These are phyloP conservation scores for Cylindrotheca closterium DNA, from an alignment of 108 stramenopile species.

Conservation along the genomic window DNA sequence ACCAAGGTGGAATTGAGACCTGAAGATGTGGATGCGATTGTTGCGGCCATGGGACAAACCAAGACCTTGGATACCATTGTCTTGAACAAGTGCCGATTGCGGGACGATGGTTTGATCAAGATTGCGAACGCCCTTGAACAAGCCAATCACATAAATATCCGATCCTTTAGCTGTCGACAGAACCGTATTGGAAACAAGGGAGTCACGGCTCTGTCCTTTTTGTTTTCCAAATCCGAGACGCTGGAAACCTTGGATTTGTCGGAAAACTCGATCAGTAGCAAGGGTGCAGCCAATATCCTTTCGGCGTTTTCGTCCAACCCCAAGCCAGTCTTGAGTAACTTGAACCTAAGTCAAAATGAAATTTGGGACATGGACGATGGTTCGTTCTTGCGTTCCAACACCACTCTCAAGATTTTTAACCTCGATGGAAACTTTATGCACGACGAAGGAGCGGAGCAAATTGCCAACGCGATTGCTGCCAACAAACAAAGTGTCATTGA, in stretches of 20 bases:
- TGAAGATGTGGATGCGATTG: constrained; percentile 26
- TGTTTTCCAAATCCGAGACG: constrained; percentile 17
- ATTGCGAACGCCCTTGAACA: constrained; percentile 20
- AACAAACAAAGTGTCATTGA: constrained; percentile 15
- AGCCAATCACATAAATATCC: constrained; percentile 9
- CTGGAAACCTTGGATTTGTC: constrained; percentile 30
- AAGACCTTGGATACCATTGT: constrained; percentile 22
- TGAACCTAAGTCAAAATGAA: constrained; percentile 29
- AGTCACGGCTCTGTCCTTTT: constrained; percentile 12
- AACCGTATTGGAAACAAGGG: constrained; percentile 32
- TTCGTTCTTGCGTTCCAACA: constrained; percentile 14
- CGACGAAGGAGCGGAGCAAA: constrained; percentile 30
- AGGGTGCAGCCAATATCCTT: constrained; percentile 14
- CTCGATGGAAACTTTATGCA: constrained; percentile 31
- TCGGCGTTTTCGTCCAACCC: constrained; percentile 3
- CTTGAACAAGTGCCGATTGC: constrained; percentile 28
- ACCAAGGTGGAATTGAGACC: constrained; percentile 21
- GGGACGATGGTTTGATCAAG: constrained; percentile 27
- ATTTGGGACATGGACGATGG: constrained; percentile 35
- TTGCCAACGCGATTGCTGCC: constrained; percentile 19
- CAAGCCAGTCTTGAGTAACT: background rate
- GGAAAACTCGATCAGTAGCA: constrained; percentile 30
- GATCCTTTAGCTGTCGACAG: constrained; percentile 12
- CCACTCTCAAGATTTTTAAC: constrained; percentile 25
- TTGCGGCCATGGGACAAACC: constrained; percentile 20